A percentile compares a stretch with the other conserved stretches of the same genome.
These are phyloP conservation scores for Epicoccum sorghinum DNA, from an alignment of 2,329 filamentous ascomycete species.

Conservation along the genomic window DNA sequence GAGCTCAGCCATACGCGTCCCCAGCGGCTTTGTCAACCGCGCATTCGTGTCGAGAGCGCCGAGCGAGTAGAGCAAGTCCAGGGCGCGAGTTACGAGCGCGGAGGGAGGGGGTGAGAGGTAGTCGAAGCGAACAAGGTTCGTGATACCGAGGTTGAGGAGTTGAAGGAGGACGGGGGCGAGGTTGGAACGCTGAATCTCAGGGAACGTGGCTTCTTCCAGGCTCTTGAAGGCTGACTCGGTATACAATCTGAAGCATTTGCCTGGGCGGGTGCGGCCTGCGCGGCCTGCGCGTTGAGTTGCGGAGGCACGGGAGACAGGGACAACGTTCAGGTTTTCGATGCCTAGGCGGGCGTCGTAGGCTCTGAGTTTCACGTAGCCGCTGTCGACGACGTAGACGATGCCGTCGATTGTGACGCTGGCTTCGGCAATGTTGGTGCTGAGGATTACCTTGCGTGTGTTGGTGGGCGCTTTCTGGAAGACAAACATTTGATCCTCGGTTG, in stretches of 20 bases:
- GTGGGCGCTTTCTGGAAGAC: constrained; percentile 85
- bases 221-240: constrained; percentile 73
- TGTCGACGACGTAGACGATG: constrained; percentile 89
- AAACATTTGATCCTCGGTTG: constrained; percentile 91
- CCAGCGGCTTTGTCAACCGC: constrained; percentile 87
- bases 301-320: constrained; percentile 85
- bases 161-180: constrained; percentile 87
- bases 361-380: constrained; percentile 87
- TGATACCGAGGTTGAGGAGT: constrained; percentile 91
- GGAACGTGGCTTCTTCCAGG: constrained; percentile 75
- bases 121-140: constrained; percentile 90
- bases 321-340: constrained; percentile 84
- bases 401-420: constrained; percentile 93
- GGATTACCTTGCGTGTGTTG: constrained; percentile 86
- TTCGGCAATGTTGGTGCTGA: constrained; percentile 95
- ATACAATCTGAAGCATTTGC: constrained; percentile 94
- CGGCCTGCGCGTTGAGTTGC: constrained; percentile 90
- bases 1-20: constrained; percentile 88
- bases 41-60: constrained; percentile 89
- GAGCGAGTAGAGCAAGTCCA: constrained; percentile 86
- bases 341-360: constrained; percentile 83
- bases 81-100: constrained; percentile 80
- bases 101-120: constrained; percentile 87
- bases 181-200: constrained; percentile 92
- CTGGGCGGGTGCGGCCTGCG: constrained; percentile 84